Conservation (phyloP, 306 rosid genomes). For the Prunus padus region DNA sequence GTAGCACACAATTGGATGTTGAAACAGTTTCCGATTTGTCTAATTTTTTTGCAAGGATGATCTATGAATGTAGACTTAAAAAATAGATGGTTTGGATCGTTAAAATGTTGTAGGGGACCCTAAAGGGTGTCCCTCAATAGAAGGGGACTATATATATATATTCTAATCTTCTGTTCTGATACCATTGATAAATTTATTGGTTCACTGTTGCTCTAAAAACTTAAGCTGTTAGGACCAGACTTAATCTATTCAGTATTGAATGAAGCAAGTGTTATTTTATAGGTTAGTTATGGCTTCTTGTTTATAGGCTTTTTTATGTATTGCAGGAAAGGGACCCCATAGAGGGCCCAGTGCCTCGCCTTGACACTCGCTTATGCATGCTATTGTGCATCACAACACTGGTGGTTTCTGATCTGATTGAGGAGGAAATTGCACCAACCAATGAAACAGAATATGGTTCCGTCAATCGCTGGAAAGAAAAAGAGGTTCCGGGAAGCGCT, state of each 20-base stretch:
- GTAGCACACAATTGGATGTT: no score
- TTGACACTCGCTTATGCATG: conserved; percentile 90
- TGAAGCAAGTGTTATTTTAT: background rate
- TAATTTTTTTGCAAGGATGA: no score
- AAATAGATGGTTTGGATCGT: no score
- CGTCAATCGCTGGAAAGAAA: conserved; percentile 58
- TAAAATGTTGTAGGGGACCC: no score
- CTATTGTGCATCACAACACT: conserved; percentile 79
- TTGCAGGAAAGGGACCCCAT: conserved; percentile 93
- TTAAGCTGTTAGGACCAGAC: background rate
- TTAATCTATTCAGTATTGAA: background rate
- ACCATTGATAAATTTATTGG: background rate
- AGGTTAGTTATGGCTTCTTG: background rate
- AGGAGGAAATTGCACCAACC: conserved; percentile 56
- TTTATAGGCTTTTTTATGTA: background rate
- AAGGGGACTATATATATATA: no score
- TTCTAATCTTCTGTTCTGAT: background rate
- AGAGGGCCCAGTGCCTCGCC: conserved; percentile 97
- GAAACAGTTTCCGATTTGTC: no score
- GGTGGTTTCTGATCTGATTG: conserved; percentile 76
- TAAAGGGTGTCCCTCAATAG: no score
- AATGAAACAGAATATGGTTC: conserved; percentile 47
- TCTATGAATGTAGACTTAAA: no score
- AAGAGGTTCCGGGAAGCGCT: conserved; percentile 53
- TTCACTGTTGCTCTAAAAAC: background rate